Conservation (phyloP, 192 early-diverging fungal genomes). For the Umbelopsis sp. region DNA sequence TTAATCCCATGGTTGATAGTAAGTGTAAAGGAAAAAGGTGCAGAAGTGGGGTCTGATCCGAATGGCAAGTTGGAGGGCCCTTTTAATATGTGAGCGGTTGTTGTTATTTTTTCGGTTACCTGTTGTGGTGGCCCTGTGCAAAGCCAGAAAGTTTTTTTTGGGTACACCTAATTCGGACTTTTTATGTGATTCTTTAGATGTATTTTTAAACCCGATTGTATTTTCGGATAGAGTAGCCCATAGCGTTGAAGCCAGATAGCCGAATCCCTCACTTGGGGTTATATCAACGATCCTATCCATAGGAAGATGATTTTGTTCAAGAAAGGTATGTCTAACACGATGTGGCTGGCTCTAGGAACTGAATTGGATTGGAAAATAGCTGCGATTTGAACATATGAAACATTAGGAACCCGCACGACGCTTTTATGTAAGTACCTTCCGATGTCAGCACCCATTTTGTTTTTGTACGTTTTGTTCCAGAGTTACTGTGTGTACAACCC, state of each 20-base stretch:
- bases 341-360: not conserved
- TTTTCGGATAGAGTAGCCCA: not conserved
- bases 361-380: too few species aligned
- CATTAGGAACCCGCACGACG: too few species aligned
- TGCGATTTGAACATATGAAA: too few species aligned
- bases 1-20: not conserved
- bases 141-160: not conserved
- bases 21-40: not conserved
- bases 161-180: not conserved
- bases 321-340: not conserved
- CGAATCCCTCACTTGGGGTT: not conserved
- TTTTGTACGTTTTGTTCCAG: too few species aligned
- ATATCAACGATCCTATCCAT: not conserved
- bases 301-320: not conserved
- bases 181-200: not conserved
- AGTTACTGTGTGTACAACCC: too few species aligned
- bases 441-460: too few species aligned
- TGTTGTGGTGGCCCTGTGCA: not conserved
- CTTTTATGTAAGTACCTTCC: too few species aligned
- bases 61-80: not conserved
- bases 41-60: not conserved
- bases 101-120: not conserved
- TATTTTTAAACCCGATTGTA: not conserved
- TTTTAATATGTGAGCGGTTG: not conserved
- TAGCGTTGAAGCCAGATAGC: not conserved